A percentile compares a stretch with the other conserved stretches of the same genome.
phyloP scores from a whole-genome alignment of 164 flowering plant species.

The Magnolia kwangsiensis region DNA sequence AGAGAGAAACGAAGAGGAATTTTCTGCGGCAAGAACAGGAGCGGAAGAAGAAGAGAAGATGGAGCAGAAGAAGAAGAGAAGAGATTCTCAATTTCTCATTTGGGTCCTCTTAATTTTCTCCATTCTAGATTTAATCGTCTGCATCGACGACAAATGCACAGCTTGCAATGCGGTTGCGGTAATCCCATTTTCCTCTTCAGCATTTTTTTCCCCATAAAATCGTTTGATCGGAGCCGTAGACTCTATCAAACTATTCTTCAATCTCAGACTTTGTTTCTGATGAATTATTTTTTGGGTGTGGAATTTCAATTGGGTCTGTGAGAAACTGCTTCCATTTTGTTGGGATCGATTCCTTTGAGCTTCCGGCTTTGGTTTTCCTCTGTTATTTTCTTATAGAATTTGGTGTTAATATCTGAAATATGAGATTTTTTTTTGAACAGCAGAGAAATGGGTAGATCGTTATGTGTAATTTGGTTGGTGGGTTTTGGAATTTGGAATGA shows the following conservation, averaged over 20 bases:
- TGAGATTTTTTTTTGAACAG: not conserved
- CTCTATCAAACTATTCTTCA: not conserved
- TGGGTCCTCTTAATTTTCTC: slow-evolving; percentile 23
- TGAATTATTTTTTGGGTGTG: not conserved
- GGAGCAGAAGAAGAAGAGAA: slow-evolving; percentile 13
- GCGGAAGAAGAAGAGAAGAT: not conserved
- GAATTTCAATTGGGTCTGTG: not conserved
- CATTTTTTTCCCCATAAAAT: not conserved
- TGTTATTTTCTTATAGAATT: not conserved
- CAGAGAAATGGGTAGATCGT: not conserved
- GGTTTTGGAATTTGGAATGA: not conserved
- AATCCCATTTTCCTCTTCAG: not conserved
- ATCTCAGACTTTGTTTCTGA: not conserved
- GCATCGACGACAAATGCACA: slow-evolving; percentile 74
- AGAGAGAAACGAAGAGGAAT: not conserved
- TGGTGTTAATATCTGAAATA: not conserved
- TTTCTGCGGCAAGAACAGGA: not conserved
- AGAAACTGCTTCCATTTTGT: not conserved
- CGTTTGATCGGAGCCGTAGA: not conserved
- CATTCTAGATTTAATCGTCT: slow-evolving; percentile 23
- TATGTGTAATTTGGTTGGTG: not conserved
- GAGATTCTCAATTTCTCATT: slow-evolving; percentile 13
- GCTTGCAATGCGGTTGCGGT: slow-evolving; percentile 94
- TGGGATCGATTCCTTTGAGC: not conserved
- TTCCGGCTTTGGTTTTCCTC: too few relatives aligned